Base-by-base conservation (phyloP, 2,329 filamentous ascomycete genomes). In the Colletotrichum sp. region DNA sequence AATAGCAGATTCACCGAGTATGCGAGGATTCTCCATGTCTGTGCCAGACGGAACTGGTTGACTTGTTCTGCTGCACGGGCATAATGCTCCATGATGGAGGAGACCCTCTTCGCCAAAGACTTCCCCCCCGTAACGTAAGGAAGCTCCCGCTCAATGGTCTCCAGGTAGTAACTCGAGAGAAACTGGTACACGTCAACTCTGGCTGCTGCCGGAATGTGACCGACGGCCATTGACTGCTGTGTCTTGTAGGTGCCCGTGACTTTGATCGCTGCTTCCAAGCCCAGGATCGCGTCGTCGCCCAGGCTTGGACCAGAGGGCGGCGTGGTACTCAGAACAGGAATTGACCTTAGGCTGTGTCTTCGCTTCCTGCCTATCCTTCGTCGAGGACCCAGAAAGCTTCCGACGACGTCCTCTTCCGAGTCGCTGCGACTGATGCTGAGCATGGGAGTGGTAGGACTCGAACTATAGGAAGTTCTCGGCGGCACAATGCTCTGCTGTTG, bases 361-460 rank as follows among this genome's bases (percentile, higher is more conserved):
- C 89, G 86, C 78, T 85, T 86, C 75, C 87, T 84, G 57, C 84
- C 80, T 18, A 78, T 80, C 49, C 83, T 85, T 65, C 83, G 85
- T 72, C 84, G 86, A 9, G 89, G 85, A 1, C 89, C 89, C 4
- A 93, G 82, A 79, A 93, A 93, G 76, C 87, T 92, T 5, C 89
- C 90, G 7, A 92, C 86, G 0, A 90, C 90, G 68, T 93, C 92
- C 78, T 93, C 92, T 79, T 93, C 92, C 0, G 92, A 93, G 78
- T 93, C 92, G 78, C 91, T 93, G 62, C 89, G 88, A 79, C 90
- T 92, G 69, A 90, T 87, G 78, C 89, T 91, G 26, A 92, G 83
- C 79, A 89, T 86, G 7, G 88, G 88, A 0, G 86, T 85, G 18
- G 84, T 87, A 2, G 89, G 87, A 68, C 87, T 90, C 0, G 90